These are phyloP conservation scores for Bauhinia variegata DNA, from an alignment of 306 rosid species.

Conservation along the genomic window DNA sequence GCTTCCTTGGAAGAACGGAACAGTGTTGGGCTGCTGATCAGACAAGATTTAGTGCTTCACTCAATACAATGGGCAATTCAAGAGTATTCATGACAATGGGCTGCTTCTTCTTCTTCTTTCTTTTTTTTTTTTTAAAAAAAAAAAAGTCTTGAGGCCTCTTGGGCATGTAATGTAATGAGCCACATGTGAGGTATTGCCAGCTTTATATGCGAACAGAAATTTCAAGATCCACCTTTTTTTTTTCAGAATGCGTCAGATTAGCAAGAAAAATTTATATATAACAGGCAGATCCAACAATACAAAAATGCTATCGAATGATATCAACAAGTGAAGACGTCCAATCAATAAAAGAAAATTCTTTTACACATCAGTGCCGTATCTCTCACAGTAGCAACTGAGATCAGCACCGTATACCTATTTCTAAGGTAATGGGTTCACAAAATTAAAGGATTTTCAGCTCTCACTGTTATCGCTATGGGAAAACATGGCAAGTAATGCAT, in stretches of 20 bases:
- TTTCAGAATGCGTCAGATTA: too few relatives aligned
- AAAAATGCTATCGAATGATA: constrained; percentile 20
- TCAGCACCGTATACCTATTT: constrained; percentile 28
- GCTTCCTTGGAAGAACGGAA: neutral
- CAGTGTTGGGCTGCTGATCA: neutral
- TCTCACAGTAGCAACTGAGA: constrained; percentile 39
- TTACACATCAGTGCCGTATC: constrained; percentile 29
- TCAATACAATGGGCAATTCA: neutral
- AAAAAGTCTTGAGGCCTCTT: too few relatives aligned
- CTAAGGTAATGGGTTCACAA: constrained; percentile 27
- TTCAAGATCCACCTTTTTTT: too few relatives aligned
- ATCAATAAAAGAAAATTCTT: constrained; percentile 33
- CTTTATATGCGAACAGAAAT: neutral
- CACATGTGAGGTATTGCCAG: too few relatives aligned
- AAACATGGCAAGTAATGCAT: constrained; percentile 44
- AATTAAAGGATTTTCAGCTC: constrained; percentile 44
- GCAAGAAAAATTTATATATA: too few relatives aligned
- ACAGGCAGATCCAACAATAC: constrained; percentile 19
- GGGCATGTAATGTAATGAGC: neutral
- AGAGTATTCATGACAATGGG: neutral
- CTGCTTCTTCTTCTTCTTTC: neutral
- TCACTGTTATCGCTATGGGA: constrained; percentile 33
- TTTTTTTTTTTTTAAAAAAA: too few relatives aligned
- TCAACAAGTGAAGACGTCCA: constrained; percentile 20
- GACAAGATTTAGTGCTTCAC: neutral